Percentiles rank a stretch among this genome's conserved stretches.
Conservation (phyloP, 1,284 basidiomycete genomes). For the Phenoliferia sp. region DNA sequence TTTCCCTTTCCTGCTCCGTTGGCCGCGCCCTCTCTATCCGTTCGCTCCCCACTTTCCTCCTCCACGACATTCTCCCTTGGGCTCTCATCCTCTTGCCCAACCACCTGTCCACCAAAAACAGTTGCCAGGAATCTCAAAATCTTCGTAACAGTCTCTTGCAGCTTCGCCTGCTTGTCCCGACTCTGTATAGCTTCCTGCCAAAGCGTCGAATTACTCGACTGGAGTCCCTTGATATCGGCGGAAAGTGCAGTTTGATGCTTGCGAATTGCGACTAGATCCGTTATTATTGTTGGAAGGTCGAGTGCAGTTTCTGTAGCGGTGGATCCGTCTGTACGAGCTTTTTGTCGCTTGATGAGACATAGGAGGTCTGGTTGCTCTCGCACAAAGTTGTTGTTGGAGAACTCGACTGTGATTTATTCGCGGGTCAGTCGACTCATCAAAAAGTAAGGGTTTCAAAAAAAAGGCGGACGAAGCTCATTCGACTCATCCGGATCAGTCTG, state of each 20-base stretch:
- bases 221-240: conserved; percentile 79
- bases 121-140: conserved; percentile 92
- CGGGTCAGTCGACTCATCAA: neutral
- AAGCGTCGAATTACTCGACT: conserved; percentile 77
- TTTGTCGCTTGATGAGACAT: conserved; percentile 79
- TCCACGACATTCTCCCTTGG: neutral
- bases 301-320: conserved; percentile 40
- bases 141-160: conserved; percentile 94
- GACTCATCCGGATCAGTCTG: conserved; percentile 59
- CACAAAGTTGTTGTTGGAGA: conserved; percentile 83
- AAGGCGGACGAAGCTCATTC: conserved; percentile 72
- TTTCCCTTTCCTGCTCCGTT: neutral
- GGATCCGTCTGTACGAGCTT: conserved; percentile 39
- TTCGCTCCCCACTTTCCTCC: neutral
- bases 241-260: conserved; percentile 87
- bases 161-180: conserved; percentile 74
- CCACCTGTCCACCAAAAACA: conserved; percentile 64
- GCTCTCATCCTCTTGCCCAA: conserved; percentile 6
- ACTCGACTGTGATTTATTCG: conserved; percentile 48
- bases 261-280: conserved; percentile 81
- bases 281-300: conserved; percentile 70
- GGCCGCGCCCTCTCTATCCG: neutral
- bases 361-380: conserved; percentile 85
- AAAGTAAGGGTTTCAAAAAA: neutral
- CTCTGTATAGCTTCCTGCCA: conserved; percentile 88